These are phyloP conservation scores for Picochlorum sp. DNA, from an alignment of 139 green algal species.

Conservation along the genomic window DNA sequence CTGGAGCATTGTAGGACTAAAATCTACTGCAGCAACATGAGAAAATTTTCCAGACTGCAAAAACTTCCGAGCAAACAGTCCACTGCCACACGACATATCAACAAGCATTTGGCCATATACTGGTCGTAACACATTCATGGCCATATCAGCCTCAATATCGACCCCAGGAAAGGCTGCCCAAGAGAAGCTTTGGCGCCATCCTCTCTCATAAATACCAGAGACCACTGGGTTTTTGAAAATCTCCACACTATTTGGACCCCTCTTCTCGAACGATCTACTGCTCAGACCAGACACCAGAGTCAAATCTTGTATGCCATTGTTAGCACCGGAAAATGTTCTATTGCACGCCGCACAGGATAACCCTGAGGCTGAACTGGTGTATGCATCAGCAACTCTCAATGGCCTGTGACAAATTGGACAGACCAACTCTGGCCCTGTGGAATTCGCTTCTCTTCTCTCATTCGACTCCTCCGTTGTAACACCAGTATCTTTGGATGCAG, in stretches of 20 bases:
- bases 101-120: conserved; percentile 43
- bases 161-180: conserved; percentile 75
- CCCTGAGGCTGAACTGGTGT: too few relatives aligned
- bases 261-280: conserved; percentile 14
- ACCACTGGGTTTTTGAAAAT: conserved; percentile 72
- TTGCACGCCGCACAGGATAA: too few relatives aligned
- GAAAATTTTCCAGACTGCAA: conserved; percentile 50
- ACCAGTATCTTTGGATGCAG: too few relatives aligned
- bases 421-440: too few relatives aligned
- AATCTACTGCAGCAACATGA: conserved; percentile 74
- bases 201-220: conserved; percentile 84
- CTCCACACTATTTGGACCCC: conserved; percentile 26
- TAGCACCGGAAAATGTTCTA: conserved; percentile 15
- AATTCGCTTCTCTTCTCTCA: too few relatives aligned
- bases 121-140: conserved; percentile 49
- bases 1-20: conserved; percentile 78
- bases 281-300: conserved; percentile 50
- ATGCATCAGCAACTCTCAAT: too few relatives aligned
- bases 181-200: conserved; percentile 85
- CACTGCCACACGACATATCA: conserved; percentile 86
- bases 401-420: too few relatives aligned
- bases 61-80: conserved; percentile 87
- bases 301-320: conserved; percentile 60
- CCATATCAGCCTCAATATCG: conserved; percentile 63
- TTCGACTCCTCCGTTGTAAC: too few relatives aligned